Percentiles rank a stretch among this genome's conserved stretches.
These are phyloP conservation scores for Claviceps capensis DNA, from an alignment of 2,329 filamentous ascomycete genomes.

Conservation along the genomic window DNA sequence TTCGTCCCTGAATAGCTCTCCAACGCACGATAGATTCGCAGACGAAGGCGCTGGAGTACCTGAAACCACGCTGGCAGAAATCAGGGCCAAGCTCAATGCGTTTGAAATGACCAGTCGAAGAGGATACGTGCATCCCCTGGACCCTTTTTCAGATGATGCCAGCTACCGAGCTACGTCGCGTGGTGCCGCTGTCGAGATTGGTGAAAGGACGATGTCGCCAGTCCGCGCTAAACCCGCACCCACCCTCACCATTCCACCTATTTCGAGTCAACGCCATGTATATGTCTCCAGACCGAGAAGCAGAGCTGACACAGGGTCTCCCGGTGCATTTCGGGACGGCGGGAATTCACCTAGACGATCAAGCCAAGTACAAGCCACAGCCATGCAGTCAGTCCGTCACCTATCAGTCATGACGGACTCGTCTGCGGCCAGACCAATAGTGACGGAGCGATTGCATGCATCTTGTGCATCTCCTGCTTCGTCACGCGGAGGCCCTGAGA, in stretches of 20 bases:
- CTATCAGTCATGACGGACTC: constrained; percentile 42
- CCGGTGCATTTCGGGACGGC: constrained; percentile 2
- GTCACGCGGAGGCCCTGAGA: neutral
- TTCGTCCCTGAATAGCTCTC: constrained; percentile 45
- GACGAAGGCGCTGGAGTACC: constrained; percentile 19
- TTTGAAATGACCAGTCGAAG: constrained; percentile 36
- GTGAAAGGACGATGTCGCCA: constrained; percentile 6
- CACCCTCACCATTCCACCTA: constrained; percentile 41
- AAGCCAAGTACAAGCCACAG: constrained; percentile 28
- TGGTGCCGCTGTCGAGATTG: neutral
- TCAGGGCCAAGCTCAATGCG: constrained; percentile 36
- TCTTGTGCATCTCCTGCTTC: neutral
- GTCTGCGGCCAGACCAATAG: neutral
- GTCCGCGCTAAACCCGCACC: constrained; percentile 21
- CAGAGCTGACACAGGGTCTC: constrained; percentile 4
- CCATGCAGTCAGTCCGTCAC: constrained; percentile 34
- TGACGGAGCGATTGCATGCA: constrained; percentile 1
- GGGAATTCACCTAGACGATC: neutral
- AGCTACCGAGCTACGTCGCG: constrained; percentile 6
- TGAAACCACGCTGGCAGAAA: constrained; percentile 19
- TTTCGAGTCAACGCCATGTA: constrained; percentile 31
- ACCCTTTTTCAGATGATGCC: constrained; percentile 26
- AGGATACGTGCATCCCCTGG: constrained; percentile 35
- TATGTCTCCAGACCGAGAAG: constrained; percentile 18
- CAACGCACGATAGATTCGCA: constrained; percentile 29